Conservation (phyloP, 176 grass and related monocot species). For the Echinochloa phyllopogon region DNA sequence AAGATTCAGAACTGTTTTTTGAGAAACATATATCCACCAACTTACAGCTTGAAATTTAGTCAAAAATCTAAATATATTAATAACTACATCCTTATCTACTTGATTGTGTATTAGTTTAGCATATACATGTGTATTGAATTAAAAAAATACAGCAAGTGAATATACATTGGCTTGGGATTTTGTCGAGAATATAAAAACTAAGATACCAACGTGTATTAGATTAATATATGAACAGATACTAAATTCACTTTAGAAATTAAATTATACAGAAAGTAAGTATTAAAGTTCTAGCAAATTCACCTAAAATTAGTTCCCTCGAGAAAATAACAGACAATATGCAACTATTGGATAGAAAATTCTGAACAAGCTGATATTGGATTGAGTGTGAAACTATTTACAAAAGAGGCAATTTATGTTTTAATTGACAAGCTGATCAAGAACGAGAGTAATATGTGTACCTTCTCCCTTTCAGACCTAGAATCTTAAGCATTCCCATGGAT, state of each 20-base stretch:
- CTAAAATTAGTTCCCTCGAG: background rate
- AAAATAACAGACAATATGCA: background rate
- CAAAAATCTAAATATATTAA: background rate
- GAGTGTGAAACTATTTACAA: slow-evolving; percentile 1
- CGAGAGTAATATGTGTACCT: slow-evolving; percentile 58
- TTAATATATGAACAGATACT: background rate
- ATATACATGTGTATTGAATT: slow-evolving; percentile 3
- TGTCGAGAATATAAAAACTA: background rate
- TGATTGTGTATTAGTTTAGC: background rate
- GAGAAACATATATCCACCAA: slow-evolving; percentile 14
- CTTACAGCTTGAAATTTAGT: background rate
- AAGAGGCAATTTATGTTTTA: background rate
- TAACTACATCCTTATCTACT: background rate
- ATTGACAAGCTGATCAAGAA: slow-evolving; percentile 27
- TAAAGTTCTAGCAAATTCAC: background rate
- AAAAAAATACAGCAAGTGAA: background rate
- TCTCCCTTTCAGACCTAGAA: slow-evolving; percentile 93
- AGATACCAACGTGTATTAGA: slow-evolving; percentile 5
- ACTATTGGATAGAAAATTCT: too few species aligned
- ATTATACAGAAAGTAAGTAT: background rate
- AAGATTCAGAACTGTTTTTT: slow-evolving; percentile 29
- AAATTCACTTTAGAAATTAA: background rate
- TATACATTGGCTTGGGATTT: background rate
- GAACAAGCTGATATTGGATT: too few species aligned
- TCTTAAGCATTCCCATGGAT: slow-evolving; percentile 96